A percentile compares a stretch with the other conserved stretches of the same genome.
These are phyloP conservation scores for Xenosphaeropsis pyriputrescens DNA, from an alignment of 2,329 filamentous ascomycete genomes.

Conservation along the genomic window DNA sequence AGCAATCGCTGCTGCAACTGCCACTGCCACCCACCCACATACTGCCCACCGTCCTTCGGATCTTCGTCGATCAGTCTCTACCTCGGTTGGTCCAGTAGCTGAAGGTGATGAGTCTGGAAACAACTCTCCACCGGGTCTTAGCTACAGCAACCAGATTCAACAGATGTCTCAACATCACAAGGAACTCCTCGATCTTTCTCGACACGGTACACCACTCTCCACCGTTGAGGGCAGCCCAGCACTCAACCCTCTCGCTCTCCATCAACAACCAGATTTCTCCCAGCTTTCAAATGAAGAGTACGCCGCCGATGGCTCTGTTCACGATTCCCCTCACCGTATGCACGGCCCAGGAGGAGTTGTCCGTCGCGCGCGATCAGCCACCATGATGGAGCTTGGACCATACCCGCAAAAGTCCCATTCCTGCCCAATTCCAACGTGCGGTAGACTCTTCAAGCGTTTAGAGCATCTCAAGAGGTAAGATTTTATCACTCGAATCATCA, in stretches of 20 bases:
- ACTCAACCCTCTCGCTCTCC: slow-evolving; percentile 53
- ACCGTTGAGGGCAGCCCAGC: slow-evolving; percentile 71
- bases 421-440: slow-evolving; percentile 96
- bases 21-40: slow-evolving; percentile 33
- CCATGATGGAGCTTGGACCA: slow-evolving; percentile 89
- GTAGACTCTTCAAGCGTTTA: slow-evolving; percentile 93
- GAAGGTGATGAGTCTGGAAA: slow-evolving; percentile 68
- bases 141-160: slow-evolving; percentile 56
- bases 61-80: slow-evolving; percentile 78
- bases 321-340: slow-evolving; percentile 48
- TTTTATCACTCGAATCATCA: slow-evolving; percentile 21
- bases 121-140: slow-evolving; percentile 65
- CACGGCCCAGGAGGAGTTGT: slow-evolving; percentile 62
- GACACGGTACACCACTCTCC: slow-evolving; percentile 80
- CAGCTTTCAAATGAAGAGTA: slow-evolving; percentile 49
- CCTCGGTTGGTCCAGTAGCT: slow-evolving; percentile 66
- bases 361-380: slow-evolving; percentile 83
- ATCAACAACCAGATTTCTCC: slow-evolving; percentile 56
- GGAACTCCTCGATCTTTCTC: slow-evolving; percentile 70
- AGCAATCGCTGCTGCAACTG: slow-evolving; percentile 49
- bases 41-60: slow-evolving; percentile 73
- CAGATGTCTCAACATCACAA: slow-evolving; percentile 56
- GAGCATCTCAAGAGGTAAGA: slow-evolving; percentile 97
- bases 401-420: slow-evolving; percentile 98
- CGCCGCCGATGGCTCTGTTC: slow-evolving; percentile 39